Conservation (phyloP, 2,329 filamentous ascomycete species). For the Alternaria sp. region DNA sequence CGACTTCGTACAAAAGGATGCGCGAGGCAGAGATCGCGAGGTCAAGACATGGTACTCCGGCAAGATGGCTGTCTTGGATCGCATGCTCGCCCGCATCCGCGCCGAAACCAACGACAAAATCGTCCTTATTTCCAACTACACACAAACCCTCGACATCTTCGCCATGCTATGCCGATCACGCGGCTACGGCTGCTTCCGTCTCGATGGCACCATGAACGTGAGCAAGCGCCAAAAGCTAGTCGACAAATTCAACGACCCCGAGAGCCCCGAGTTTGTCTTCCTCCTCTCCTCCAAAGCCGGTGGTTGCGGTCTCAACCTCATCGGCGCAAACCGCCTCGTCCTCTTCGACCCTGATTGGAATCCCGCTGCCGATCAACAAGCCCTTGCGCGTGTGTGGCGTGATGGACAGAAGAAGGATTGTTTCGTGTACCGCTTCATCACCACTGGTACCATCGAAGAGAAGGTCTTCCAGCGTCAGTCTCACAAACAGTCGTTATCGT, state of each 20-base stretch:
- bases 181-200: conserved; percentile 82
- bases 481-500: conserved; percentile 96
- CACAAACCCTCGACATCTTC: conserved; percentile 92
- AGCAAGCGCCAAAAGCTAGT: conserved; percentile 97
- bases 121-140: conserved; percentile 98
- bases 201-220: conserved; percentile 97
- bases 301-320: conserved; percentile 93
- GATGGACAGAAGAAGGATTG: conserved; percentile 99
- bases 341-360: conserved; percentile 97
- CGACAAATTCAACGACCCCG: conserved; percentile 95
- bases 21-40: conserved; percentile 87
- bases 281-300: conserved; percentile 96
- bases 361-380: conserved; percentile 95
- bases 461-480: conserved; percentile 99
- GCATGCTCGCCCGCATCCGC: conserved; percentile 94
- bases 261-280: conserved; percentile 90
- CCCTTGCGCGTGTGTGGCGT: conserved; percentile 95
- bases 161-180: conserved; percentile 86
- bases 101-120: conserved; percentile 99
- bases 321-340: conserved; percentile 91
- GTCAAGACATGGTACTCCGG: conserved; percentile 96
- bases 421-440: conserved; percentile 99
- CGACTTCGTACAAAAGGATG: conserved; percentile 87
- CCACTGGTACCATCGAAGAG: conserved; percentile 96
- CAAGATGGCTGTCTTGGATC: conserved; percentile 97